Percentiles rank a stretch among this genome's conserved stretches.
Evolutionary conservation across 805 yeast species (phyloP).

Genomic region (Myxozyma udenii): DNA sequence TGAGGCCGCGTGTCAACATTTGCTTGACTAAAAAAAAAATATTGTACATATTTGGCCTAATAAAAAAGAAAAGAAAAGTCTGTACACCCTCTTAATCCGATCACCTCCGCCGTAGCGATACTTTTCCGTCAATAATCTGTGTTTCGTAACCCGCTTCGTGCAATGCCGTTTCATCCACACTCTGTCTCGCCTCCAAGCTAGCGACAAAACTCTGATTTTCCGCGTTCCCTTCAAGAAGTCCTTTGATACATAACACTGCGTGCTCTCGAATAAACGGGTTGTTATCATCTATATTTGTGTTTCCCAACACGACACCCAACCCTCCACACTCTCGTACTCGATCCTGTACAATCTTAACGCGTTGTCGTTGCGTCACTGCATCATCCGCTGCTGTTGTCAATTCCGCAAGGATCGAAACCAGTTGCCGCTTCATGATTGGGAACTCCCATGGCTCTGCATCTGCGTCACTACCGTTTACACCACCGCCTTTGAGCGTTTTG

Average conservation of each 20-base stretch:
- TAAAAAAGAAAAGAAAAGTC: no score
- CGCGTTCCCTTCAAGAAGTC: slow-evolving; percentile 59
- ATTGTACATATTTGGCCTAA: not conserved
- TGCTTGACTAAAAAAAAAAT: slow-evolving; percentile 3
- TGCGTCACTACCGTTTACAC: not conserved
- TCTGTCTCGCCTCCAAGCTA: slow-evolving; percentile 67
- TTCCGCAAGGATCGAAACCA: slow-evolving; percentile 64
- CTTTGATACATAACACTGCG: slow-evolving; percentile 73
- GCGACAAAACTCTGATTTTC: slow-evolving; percentile 77
- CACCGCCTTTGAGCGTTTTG: slow-evolving; percentile 12
- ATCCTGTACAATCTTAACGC: slow-evolving; percentile 56
- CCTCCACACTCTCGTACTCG: slow-evolving; percentile 62
- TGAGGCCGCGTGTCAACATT: slow-evolving; percentile 55
- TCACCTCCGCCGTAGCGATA: slow-evolving; percentile 45
- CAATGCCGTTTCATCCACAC: slow-evolving; percentile 54
- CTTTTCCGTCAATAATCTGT: slow-evolving; percentile 67
- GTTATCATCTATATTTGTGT: slow-evolving; percentile 79
- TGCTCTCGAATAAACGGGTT: slow-evolving; percentile 79
- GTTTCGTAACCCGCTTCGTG: slow-evolving; percentile 51
- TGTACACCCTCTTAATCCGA: not conserved
- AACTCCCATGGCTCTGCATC: slow-evolving; percentile 37
- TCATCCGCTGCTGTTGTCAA: slow-evolving; percentile 38
- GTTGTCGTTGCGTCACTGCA: not conserved
- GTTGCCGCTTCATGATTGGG: slow-evolving; percentile 63
- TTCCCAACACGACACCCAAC: slow-evolving; percentile 66